A percentile compares a stretch with the other conserved stretches of the same genome.
Conservation (phyloP, 106 monocot genomes). For the Ottelia alismoides region DNA sequence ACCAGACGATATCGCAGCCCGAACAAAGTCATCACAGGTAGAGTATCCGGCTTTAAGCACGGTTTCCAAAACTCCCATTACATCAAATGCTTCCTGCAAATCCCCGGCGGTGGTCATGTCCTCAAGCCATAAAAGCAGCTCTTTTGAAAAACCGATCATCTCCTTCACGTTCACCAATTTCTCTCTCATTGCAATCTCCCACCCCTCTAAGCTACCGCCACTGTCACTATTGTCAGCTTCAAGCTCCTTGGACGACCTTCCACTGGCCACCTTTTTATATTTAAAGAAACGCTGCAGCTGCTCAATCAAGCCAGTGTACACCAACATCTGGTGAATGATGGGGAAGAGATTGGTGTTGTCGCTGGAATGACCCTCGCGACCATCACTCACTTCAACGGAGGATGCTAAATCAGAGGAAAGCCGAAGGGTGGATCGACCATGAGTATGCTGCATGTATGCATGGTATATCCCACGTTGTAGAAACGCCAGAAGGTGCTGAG, state of each 20-base stretch:
- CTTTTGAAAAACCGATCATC: conserved; percentile 75
- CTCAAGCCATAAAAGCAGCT: conserved; percentile 79
- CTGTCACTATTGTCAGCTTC: neutral
- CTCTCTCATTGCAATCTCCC: conserved; percentile 86
- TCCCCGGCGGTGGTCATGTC: conserved; percentile 62
- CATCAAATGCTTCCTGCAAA: conserved; percentile 83
- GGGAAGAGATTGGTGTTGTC: conserved; percentile 39
- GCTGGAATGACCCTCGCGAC: conserved; percentile 15
- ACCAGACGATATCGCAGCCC: conserved; percentile 28
- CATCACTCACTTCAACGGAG: conserved; percentile 3
- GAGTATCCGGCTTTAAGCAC: conserved; percentile 49
- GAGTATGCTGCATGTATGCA: conserved; percentile 67
- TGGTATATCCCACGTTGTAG: conserved; percentile 80
- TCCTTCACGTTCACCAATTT: conserved; percentile 80
- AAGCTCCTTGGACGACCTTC: neutral
- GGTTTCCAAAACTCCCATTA: conserved; percentile 57
- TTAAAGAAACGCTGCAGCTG: conserved; percentile 90
- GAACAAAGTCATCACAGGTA: conserved; percentile 75
- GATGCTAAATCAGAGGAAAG: conserved; percentile 23
- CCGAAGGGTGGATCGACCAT: conserved; percentile 42
- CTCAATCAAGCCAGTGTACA: conserved; percentile 86
- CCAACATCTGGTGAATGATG: conserved; percentile 70
- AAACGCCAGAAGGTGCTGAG: conserved; percentile 50
- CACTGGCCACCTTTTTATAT: conserved; percentile 6
- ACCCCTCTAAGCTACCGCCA: conserved; percentile 31